Base-by-base conservation (phyloP, 2,329 filamentous ascomycete genomes). In the Periconia sp. region DNA sequence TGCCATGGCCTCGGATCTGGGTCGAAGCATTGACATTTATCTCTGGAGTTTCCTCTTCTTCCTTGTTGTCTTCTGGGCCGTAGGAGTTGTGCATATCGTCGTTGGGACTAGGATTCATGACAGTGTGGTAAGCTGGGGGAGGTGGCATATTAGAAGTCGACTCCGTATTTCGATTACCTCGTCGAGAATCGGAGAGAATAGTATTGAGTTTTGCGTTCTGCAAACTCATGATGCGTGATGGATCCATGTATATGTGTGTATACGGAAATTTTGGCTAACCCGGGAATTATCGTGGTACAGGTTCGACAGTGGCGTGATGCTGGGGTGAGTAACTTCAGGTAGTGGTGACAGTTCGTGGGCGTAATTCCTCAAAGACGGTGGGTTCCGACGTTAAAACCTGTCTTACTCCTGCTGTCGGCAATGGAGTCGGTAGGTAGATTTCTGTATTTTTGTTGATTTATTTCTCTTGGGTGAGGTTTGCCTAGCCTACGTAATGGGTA, bases 1-100 rank as follows among this genome's bases (percentile, higher is more conserved):
- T 73, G 5, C 65, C 68, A 17, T 66, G 62, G 40, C 69, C 69
- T 31, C 68, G 58, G 41, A 73, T 65, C 43, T 73, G 68, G 9
- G 69, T 72, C 0, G 64, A 60, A 8, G 70, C 67, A 53, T 73
- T 73, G 51, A 73, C 62, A 18, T 63, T 72, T 37, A 73, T 57
- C 50, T 72, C 69, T n/a, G 66, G 66, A 10, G 47, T 57, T 17
- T 46, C 43, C 2, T 47, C 30, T 33, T 55, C 47, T 15, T 41
- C 47, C 5, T 55, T 58, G n/a, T 64, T 62, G 19, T 61, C 54
- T 43, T 61, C 51, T 10, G 53, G 23, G 30, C 58, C 57, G 35
- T 66, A 68, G 1, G 64, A 59, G 17, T 52, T 62, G n/a, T 53
- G 47, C 46, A 63, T 54, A 18, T 59, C 62, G 27, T 62, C 54